Evolutionary conservation across 2,329 filamentous ascomycete species (phyloP).

Genomic region (Remersonia thermophila): DNA sequence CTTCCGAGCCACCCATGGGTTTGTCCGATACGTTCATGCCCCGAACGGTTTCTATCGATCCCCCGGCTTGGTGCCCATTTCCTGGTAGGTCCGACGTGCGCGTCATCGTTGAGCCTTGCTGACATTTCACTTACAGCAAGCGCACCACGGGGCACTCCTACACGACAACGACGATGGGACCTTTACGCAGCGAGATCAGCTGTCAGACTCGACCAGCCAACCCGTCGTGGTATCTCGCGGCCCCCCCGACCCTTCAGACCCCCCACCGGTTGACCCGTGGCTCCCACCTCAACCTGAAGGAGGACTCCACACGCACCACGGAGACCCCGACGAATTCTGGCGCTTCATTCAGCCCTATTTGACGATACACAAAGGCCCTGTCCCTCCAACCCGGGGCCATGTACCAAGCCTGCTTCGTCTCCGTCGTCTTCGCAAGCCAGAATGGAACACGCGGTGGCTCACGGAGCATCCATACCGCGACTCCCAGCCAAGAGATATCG

Average conservation of each 20-base stretch:
- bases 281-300: neutral
- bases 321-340: constrained; percentile 15
- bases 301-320: too few relatives aligned
- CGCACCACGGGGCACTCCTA: constrained; percentile 14
- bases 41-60: constrained; percentile 7
- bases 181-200: constrained; percentile 15
- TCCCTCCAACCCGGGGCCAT: constrained; percentile 12
- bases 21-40: constrained; percentile 16
- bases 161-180: constrained; percentile 23
- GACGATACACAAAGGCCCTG: constrained; percentile 5
- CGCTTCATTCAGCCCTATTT: constrained; percentile 18
- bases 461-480: constrained; percentile 14
- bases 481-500: constrained; percentile 17
- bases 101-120: too few relatives aligned
- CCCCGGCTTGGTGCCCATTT: constrained; percentile 15
- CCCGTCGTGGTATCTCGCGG: constrained; percentile 16
- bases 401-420: constrained; percentile 17
- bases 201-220: constrained; percentile 7
- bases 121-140: constrained; percentile 1
- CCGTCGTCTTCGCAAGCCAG: constrained; percentile 18
- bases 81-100: constrained; percentile 9
- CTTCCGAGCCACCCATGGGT: constrained; percentile 12
- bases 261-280: constrained; percentile 1
- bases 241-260: constrained; percentile 6
- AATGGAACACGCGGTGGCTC: constrained; percentile 19